Percentiles rank a stretch among this genome's conserved stretches.
Conservation (phyloP, 352 stramenopile genomes). For the Globisporangium takayamanum region DNA sequence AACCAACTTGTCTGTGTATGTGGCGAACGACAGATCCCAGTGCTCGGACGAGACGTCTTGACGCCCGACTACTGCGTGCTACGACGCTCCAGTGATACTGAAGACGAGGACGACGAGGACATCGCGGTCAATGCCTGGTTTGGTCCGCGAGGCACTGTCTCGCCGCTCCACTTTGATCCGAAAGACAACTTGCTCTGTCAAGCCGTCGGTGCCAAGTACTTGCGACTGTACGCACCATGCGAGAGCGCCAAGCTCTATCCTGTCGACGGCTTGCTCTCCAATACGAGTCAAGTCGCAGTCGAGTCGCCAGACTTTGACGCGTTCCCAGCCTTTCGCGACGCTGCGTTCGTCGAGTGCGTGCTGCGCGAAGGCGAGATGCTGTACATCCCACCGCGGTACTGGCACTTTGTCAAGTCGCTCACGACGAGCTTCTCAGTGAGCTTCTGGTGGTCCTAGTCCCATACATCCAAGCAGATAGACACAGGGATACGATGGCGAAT, state of each 20-base stretch:
- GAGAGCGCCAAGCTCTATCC: constrained; percentile 77
- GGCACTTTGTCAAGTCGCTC: constrained; percentile 85
- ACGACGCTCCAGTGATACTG: constrained; percentile 21
- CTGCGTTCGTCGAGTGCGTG: constrained; percentile 65
- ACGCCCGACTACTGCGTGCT: constrained; percentile 86
- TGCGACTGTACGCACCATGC: constrained; percentile 67
- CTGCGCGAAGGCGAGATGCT: constrained; percentile 72
- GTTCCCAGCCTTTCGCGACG: constrained; percentile 48
- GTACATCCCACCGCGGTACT: constrained; percentile 85
- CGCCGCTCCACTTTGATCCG: constrained; percentile 84
- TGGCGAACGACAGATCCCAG: constrained; percentile 49
- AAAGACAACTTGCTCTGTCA: constrained; percentile 89
- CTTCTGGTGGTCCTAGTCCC: constrained; percentile 61
- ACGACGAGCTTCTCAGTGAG: constrained; percentile 78
- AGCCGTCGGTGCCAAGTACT: constrained; percentile 78
- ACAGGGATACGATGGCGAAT: no score
- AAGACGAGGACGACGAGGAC: constrained; percentile 47
- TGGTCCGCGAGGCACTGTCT: constrained; percentile 70
- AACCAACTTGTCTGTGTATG: background rate
- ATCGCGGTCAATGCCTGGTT: constrained; percentile 88
- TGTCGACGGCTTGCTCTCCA: constrained; percentile 75
- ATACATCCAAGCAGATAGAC: no score
- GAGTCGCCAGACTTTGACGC: constrained; percentile 33
- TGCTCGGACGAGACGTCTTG: constrained; percentile 70
- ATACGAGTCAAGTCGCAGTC: constrained; percentile 78